Conservation (phyloP, 768 basidiomycete species). For the Mycena latifolia region DNA sequence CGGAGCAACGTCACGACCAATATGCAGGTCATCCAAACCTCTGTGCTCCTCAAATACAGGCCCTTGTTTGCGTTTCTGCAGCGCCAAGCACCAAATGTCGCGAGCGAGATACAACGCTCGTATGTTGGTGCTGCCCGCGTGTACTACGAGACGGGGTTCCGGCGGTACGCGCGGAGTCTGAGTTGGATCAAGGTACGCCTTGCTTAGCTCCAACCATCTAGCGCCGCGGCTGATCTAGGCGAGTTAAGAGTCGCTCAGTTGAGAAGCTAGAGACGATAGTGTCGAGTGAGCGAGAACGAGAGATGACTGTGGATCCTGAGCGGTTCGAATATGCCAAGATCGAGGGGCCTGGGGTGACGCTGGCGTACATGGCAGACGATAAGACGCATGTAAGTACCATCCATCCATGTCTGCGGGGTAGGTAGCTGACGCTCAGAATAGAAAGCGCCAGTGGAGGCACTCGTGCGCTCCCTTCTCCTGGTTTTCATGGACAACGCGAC, state of each 20-base stretch:
- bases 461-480: conserved; percentile 87
- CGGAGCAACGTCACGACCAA: conserved; percentile 89
- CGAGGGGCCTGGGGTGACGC: conserved; percentile 83
- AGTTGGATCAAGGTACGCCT: conserved; percentile 77
- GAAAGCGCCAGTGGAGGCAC: conserved; percentile 88
- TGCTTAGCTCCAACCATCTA: not conserved
- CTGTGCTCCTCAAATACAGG: conserved; percentile 85
- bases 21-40: conserved; percentile 92
- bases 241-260: conserved; percentile 66
- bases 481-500: conserved; percentile 97
- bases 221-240: not conserved
- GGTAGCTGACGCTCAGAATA: conserved; percentile 44
- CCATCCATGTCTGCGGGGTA: not conserved
- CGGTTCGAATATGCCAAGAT: conserved; percentile 78
- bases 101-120: conserved; percentile 88
- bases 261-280: conserved; percentile 82
- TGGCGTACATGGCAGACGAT: conserved; percentile 92
- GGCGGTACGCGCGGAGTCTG: conserved; percentile 88
- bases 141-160: conserved; percentile 96
- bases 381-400: conserved; percentile 78
- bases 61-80: conserved; percentile 88
- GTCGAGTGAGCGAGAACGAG: conserved; percentile 55
- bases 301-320: conserved; percentile 59
- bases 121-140: conserved; percentile 87
- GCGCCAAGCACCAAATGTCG: conserved; percentile 84